A percentile compares a stretch with the other conserved stretches of the same genome.
Conservation (phyloP, 2,329 filamentous ascomycete species). For the Pseudogymnoascus sp. region DNA sequence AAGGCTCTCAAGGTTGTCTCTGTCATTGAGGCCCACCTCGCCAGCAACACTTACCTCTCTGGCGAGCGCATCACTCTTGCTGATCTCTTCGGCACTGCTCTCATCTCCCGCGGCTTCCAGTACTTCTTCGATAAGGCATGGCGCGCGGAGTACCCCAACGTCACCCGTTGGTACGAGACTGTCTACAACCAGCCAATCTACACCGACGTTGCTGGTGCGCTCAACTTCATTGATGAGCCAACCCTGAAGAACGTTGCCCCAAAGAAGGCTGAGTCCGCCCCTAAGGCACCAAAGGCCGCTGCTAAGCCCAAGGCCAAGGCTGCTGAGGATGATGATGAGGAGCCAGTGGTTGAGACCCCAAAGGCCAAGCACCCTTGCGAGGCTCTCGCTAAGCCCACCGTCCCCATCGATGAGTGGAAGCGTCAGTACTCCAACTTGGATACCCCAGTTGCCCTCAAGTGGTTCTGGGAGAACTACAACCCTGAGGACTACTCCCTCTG, state of each 20-base stretch:
- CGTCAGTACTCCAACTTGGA: slow-evolving; percentile 97
- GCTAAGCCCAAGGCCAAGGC: slow-evolving; percentile 38
- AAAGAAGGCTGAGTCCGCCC: slow-evolving; percentile 64
- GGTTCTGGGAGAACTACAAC: slow-evolving; percentile 97
- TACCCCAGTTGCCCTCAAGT: slow-evolving; percentile 76
- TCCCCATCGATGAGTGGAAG: slow-evolving; percentile 96
- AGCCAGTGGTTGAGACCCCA: slow-evolving; percentile 51
- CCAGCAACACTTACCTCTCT: slow-evolving; percentile 92
- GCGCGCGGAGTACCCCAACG: slow-evolving; percentile 74
- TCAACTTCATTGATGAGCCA: slow-evolving; percentile 72
- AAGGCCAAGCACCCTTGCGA: slow-evolving; percentile 98
- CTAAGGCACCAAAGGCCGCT: slow-evolving; percentile 49
- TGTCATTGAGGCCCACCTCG: slow-evolving; percentile 79
- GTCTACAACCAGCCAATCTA: slow-evolving; percentile 89
- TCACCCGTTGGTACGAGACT: slow-evolving; percentile 91
- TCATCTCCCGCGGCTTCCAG: slow-evolving; percentile 83
- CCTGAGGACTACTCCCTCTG: slow-evolving; percentile 94
- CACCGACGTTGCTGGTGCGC: slow-evolving; percentile 67
- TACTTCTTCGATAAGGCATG: slow-evolving; percentile 90
- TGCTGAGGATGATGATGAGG: slow-evolving; percentile 57
- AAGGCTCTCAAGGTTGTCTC: slow-evolving; percentile 57
- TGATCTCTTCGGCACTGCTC: slow-evolving; percentile 75
- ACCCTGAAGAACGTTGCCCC: slow-evolving; percentile 70
- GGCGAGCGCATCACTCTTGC: slow-evolving; percentile 96
- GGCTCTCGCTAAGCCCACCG: slow-evolving; percentile 67